A percentile compares a stretch with the other conserved stretches of the same genome.
phyloP scores from a whole-genome alignment of 495 filamentous ascomycete species.

The Cercophora samala region DNA sequence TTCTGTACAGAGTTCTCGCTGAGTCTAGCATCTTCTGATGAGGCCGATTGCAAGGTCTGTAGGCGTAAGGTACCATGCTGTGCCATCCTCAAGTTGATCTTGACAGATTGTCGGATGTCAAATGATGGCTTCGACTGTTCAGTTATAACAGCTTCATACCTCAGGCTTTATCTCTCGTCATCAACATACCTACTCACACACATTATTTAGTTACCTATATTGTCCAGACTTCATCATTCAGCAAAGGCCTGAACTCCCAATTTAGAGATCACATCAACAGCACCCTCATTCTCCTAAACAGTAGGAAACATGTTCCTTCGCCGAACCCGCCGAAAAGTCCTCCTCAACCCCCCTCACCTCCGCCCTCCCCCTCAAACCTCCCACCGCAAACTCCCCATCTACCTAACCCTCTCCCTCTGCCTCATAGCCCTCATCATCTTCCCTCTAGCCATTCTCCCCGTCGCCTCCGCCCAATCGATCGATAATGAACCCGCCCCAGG shows the following conservation, averaged over 20 bases:
- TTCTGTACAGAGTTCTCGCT: background rate
- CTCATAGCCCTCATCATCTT: constrained; percentile 70
- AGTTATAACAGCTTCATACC: background rate
- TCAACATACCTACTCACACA: background rate
- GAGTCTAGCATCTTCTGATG: background rate
- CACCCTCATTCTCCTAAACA: too few relatives aligned
- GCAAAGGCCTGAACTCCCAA: too few relatives aligned
- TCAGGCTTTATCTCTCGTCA: background rate
- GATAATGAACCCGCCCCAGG: constrained; percentile 50
- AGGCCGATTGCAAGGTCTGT: background rate
- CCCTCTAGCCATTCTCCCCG: constrained; percentile 60
- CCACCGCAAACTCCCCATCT: background rate
- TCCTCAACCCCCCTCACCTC: background rate
- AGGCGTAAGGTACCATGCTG: background rate
- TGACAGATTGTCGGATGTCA: background rate
- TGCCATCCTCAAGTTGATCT: background rate
- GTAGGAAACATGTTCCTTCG: background rate
- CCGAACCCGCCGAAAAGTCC: background rate
- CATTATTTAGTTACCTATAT: background rate
- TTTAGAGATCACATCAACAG: background rate
- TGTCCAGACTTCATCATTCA: too few relatives aligned
- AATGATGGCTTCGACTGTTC: background rate
- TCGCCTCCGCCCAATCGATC: constrained; percentile 66
- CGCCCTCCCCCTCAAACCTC: background rate
- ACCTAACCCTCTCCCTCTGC: constrained; percentile 60